Evolutionary conservation across 2,329 filamentous ascomycete genomes (phyloP).

Genomic region (Beauveria bassiana): DNA sequence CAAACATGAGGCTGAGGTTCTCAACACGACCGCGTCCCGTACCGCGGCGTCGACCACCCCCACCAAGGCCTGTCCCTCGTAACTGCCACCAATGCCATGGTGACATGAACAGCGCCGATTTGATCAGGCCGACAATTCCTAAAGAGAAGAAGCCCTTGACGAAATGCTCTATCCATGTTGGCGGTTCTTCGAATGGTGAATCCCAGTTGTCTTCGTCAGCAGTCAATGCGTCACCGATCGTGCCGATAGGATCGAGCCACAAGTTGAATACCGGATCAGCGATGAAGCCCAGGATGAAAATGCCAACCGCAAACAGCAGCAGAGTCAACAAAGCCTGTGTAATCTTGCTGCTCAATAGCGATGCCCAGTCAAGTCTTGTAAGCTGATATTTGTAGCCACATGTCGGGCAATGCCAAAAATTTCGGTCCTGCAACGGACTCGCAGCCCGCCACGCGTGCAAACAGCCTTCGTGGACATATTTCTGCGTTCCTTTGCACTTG

Average conservation of each 20-base stretch:
- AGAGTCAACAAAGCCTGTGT: slow-evolving; percentile 66
- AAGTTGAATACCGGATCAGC: slow-evolving; percentile 88
- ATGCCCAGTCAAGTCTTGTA: slow-evolving; percentile 67
- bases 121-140: slow-evolving; percentile 77
- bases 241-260: slow-evolving; percentile 70
- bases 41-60: slow-evolving; percentile 47
- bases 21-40: slow-evolving; percentile 72
- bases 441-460: slow-evolving; percentile 74
- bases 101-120: slow-evolving; percentile 66
- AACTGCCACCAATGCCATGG: slow-evolving; percentile 74
- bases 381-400: slow-evolving; percentile 79
- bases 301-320: slow-evolving; percentile 58
- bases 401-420: slow-evolving; percentile 82
- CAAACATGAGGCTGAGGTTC: slow-evolving; percentile 69
- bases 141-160: slow-evolving; percentile 84
- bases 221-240: slow-evolving; percentile 42
- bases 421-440: slow-evolving; percentile 55
- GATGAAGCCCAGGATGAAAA: slow-evolving; percentile 83
- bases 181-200: slow-evolving; percentile 39
- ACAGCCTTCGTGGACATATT: slow-evolving; percentile 91
- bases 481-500: slow-evolving; percentile 85
- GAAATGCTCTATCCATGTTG: slow-evolving; percentile 75
- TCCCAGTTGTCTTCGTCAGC: slow-evolving; percentile 31
- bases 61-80: slow-evolving; percentile 36
- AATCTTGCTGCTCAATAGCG: slow-evolving; percentile 57